Base-by-base conservation (phyloP, 2,329 filamentous ascomycete species). In the Apiospora phragmitis region DNA sequence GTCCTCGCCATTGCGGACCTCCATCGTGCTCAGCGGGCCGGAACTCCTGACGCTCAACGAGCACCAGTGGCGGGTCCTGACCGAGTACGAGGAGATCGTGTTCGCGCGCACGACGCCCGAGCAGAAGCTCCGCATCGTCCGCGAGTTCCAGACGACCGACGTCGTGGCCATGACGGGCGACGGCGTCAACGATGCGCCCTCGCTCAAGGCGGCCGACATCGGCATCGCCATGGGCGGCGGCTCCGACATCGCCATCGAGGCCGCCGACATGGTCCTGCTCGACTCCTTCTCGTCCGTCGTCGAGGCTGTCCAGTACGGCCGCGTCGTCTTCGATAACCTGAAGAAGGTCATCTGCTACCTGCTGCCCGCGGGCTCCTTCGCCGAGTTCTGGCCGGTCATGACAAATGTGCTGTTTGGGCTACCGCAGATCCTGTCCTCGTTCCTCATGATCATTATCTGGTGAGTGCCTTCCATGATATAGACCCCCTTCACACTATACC, bases 131-230 rank as follows among this genome's bases (percentile, higher is more conserved):
- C 89, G 91, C 43, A 94, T 94, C 72, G 92, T 95, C n/a, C 88
- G 88, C 41, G 92, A 93, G 78, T 91, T 94, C 72, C 92, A 93
- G 77, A 80, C 85, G 0, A 84, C 88, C 11, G 84, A 87, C 9
- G 92, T 93, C 1, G 89, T 97, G 0, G 94, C 91, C 49, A 96
- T 97, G 89, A 93, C 95, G 1, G 94, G 94, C 47, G 94, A 97
- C 75, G 94, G 94, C 24, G 93, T 95, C 74, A 97, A 97, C 76
- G 94, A 97, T 77, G 92, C 93, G 0, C 93, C 94, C 0, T 94
- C 94, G 1, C 87, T 97, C 4, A 90, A 92, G 1, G 90, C 91
- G 0, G 93, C 94, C 21, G 94, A 97, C 75, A 90, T 97, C 1
- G 93, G 93, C 70, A 95, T 97, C 72, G 92, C 93, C 1, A 90